phyloP scores from a whole-genome alignment of 116 monocot genomes.

The Zostera marina region DNA sequence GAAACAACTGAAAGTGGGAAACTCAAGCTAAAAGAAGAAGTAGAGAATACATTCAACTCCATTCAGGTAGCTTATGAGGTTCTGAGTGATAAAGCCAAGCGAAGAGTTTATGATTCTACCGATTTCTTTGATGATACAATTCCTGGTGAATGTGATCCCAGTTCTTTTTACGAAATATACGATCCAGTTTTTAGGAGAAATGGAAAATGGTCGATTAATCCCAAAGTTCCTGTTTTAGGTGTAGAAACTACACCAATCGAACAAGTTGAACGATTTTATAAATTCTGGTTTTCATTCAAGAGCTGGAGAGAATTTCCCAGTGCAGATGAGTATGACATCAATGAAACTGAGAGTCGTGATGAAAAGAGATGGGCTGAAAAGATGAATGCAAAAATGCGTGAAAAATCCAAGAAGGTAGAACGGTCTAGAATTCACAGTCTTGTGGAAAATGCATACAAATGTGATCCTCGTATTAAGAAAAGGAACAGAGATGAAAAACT shows the following conservation, averaged over 20 bases:
- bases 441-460: conserved; percentile 80
- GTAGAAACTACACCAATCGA: conserved; percentile 39
- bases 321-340: conserved; percentile 73
- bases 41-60: conserved; percentile 70
- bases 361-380: conserved; percentile 96
- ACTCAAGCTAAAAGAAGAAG: conserved; percentile 65
- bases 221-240: conserved; percentile 51
- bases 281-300: conserved; percentile 79
- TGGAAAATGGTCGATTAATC: conserved; percentile 66
- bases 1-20: conserved; percentile 64
- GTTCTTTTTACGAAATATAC: conserved; percentile 81
- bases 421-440: conserved; percentile 52
- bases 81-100: conserved; percentile 69
- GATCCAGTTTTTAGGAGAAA: conserved; percentile 84
- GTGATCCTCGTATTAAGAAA: conserved; percentile 61
- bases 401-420: conserved; percentile 72
- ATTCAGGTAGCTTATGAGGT: conserved; percentile 93
- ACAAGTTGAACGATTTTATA: conserved; percentile 74
- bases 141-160: conserved; percentile 69
- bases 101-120: conserved; percentile 88
- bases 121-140: conserved; percentile 93
- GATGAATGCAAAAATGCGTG: conserved; percentile 65
- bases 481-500: conserved; percentile 73
- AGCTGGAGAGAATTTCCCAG: conserved; percentile 90
- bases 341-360: conserved; percentile 76